Evolutionary conservation across 2,329 filamentous ascomycete genomes (phyloP).

Genomic region (Sporothrix mexicana): DNA sequence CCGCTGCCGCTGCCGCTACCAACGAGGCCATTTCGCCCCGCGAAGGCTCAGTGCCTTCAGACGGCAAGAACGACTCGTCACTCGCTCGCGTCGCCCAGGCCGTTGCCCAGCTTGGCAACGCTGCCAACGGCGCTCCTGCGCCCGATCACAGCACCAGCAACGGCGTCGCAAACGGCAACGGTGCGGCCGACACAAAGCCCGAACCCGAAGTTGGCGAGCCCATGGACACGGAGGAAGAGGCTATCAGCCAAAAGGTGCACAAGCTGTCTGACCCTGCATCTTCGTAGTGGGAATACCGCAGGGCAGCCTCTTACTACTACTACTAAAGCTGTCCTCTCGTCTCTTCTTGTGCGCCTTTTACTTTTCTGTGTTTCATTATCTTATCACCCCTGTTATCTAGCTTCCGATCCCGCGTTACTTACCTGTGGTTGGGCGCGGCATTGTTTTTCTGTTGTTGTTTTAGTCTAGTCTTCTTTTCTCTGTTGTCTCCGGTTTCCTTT

Average conservation of each 20-base stretch:
- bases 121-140: neutral
- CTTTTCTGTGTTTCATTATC: neutral
- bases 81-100: constrained; percentile 60
- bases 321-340: neutral
- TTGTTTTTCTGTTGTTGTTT: constrained; percentile 1
- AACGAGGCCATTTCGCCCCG: neutral
- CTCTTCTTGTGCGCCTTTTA: constrained; percentile 2
- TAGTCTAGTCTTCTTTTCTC: neutral
- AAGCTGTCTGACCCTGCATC: constrained; percentile 4
- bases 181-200: neutral
- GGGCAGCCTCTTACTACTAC: neutral
- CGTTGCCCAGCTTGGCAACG: constrained; percentile 40
- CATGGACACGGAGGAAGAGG: constrained; percentile 32
- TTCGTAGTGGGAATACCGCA: no score
- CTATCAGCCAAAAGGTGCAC: constrained; percentile 19
- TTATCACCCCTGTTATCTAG: neutral
- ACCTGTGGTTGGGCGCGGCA: no score
- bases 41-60: neutral
- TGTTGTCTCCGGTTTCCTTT: neutral
- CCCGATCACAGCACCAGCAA: neutral
- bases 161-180: neutral
- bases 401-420: no score
- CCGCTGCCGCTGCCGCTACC: neutral
- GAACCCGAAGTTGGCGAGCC: constrained; percentile 21
- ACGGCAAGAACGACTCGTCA: constrained; percentile 39